Evolutionary conservation across 805 yeast genomes (phyloP), one percentile per base, ranked within the genome.

Genomic region (Ogataea sp.): DNA sequence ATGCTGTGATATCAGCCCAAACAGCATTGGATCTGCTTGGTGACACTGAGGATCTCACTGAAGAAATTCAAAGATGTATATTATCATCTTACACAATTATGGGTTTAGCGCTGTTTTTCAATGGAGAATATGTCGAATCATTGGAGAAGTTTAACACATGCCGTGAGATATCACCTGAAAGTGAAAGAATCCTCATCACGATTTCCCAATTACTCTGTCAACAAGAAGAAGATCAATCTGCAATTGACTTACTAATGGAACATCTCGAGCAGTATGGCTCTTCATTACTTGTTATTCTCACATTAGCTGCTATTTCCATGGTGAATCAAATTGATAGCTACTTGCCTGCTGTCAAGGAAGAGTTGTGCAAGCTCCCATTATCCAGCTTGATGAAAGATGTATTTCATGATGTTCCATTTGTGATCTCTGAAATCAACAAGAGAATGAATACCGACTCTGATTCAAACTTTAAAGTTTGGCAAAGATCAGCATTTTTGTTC

Each of bases 181-280:
- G 83, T 4, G 77, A 73, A 45, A 71, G 80, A 44, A 68, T 87
- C n/a, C 78, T 86, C 14, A 74, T 81, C 6, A 60, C 90, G 23
- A 70, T 86, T 17, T 76, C 93, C 0, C 95, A 88, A 53, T 82
- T 89, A 1, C 65, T 93, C 37, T 83, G 81, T 63, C 85, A 86
- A 2, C 74, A 75, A 41, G 83, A 78, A n/a, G 73, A 78, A 0
- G 77, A 73, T n/a, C 82, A 78, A 45, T 89, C 88, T 1, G 96
- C 97, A 0, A 53, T 84, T 35, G 96, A 88, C 49, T 95, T 87
- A 56, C 60, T 90, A 33, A 81, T 83, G 48, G 68, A 71, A 20
- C 76, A 70, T 49, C 75, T 88, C 31, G 80, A 73, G 43, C 65
- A 62, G 4, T 58, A 72, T 41, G 96, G 95, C 0, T 67, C 83